Conservation (phyloP, 1,284 basidiomycete species). For the Leucoagaricus sp. region DNA sequence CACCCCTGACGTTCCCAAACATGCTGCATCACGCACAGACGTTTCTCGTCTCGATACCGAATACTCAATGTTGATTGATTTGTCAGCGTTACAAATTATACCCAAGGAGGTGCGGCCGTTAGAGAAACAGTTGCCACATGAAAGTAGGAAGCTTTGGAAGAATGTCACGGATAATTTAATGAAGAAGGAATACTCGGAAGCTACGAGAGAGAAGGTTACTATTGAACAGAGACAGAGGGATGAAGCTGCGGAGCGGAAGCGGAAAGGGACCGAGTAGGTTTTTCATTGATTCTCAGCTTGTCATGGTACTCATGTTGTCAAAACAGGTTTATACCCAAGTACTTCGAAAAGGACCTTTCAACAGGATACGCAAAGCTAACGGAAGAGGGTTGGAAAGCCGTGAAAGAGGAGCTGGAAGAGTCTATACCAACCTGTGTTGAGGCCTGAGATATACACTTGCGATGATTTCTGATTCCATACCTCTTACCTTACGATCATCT, state of each 20-base stretch:
- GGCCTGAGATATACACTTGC: too few relatives aligned
- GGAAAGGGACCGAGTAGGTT: slow-evolving; percentile 75
- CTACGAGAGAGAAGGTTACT: slow-evolving; percentile 82
- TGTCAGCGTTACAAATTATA: slow-evolving; percentile 73
- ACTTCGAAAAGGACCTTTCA: slow-evolving; percentile 75
- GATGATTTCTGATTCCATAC: slow-evolving; percentile 23
- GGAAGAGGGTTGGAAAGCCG: slow-evolving; percentile 62
- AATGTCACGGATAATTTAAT: slow-evolving; percentile 78
- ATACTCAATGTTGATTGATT: slow-evolving; percentile 74
- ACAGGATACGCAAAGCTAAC: slow-evolving; percentile 80
- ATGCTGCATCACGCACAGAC: slow-evolving; percentile 27
- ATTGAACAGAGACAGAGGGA: slow-evolving; percentile 94
- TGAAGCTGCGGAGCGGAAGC: slow-evolving; percentile 81
- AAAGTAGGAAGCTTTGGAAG: slow-evolving; percentile 91
- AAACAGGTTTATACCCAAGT: slow-evolving; percentile 78
- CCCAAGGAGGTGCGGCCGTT: slow-evolving; percentile 87
- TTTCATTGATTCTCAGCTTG: slow-evolving; percentile 9
- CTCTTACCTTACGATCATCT: background rate
- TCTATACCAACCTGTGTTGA: slow-evolving; percentile 22
- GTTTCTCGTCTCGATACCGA: slow-evolving; percentile 40
- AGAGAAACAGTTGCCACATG: slow-evolving; percentile 75
- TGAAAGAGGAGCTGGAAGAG: slow-evolving; percentile 70
- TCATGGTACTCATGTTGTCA: slow-evolving; percentile 11
- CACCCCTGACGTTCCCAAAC: slow-evolving; percentile 25
- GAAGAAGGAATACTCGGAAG: slow-evolving; percentile 87